Evolutionary conservation across 2,329 filamentous ascomycete species (phyloP).

Genomic region (Trichophyton benhamiae): DNA sequence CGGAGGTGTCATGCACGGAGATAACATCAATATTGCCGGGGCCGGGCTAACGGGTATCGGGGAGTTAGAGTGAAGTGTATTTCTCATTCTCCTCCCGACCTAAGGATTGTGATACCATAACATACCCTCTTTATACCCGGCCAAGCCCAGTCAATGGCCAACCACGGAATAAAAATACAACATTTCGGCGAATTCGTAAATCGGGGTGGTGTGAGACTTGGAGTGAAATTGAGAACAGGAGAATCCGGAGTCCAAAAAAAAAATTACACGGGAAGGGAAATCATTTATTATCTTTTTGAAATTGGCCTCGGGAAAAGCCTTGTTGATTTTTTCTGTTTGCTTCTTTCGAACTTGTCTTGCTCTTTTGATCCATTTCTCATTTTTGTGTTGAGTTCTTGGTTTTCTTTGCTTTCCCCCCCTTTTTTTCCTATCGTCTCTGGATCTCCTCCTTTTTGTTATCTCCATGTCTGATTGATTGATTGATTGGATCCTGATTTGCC

Average conservation of each 20-base stretch:
- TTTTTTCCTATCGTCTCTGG: background rate
- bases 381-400: too few species aligned
- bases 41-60: conserved; percentile 37
- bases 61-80: conserved; percentile 15
- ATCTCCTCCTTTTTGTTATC: background rate
- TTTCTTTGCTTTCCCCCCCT: background rate
- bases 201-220: background rate
- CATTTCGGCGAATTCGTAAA: background rate
- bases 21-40: conserved; percentile 37
- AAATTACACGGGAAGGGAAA: background rate
- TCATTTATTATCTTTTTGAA: background rate
- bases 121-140: background rate
- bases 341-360: background rate
- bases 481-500: background rate
- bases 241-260: conserved; percentile 1
- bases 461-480: background rate
- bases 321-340: background rate
- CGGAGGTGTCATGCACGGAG: conserved; percentile 35
- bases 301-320: conserved; percentile 3
- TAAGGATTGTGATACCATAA: conserved; percentile 15
- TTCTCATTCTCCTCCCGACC: too few species aligned
- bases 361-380: background rate
- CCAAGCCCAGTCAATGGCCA: too few species aligned
- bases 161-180: background rate
- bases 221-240: conserved; percentile 3